Evolutionary conservation across 2,329 filamentous ascomycete species (phyloP).

Genomic region (Fusarium subtropicale): DNA sequence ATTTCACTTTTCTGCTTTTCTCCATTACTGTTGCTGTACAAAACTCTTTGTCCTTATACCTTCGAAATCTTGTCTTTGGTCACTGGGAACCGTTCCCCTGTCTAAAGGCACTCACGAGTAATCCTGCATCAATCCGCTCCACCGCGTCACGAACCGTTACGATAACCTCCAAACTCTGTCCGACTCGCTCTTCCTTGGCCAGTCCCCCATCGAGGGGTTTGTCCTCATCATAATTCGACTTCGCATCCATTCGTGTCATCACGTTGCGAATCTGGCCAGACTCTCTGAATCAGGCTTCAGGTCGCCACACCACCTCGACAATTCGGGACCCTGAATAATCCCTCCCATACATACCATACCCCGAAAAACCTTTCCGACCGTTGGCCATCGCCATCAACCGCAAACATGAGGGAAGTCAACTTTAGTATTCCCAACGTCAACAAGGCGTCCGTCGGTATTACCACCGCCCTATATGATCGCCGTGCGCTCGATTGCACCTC

Average conservation of each 20-base stretch:
- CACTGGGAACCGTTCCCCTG: slow-evolving; percentile 24
- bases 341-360: slow-evolving; percentile 26
- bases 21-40: slow-evolving; percentile 29
- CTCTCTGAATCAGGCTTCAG: slow-evolving; percentile 33
- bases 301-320: slow-evolving; percentile 41
- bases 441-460: slow-evolving; percentile 99
- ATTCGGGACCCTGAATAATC: slow-evolving; percentile 42
- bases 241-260: slow-evolving; percentile 17
- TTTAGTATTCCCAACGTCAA: slow-evolving; percentile 99
- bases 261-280: slow-evolving; percentile 32
- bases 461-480: slow-evolving; percentile 96
- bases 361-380: slow-evolving; percentile 25
- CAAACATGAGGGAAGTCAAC: slow-evolving; percentile 98
- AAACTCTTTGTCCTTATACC: slow-evolving; percentile 27
- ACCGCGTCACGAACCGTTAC: slow-evolving; percentile 44
- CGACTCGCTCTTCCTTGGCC: slow-evolving; percentile 38
- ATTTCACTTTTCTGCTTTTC: slow-evolving; percentile 33
- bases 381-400: slow-evolving; percentile 39
- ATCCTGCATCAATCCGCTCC: slow-evolving; percentile 39
- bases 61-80: slow-evolving; percentile 23
- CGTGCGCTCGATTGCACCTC: slow-evolving; percentile 98
- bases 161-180: slow-evolving; percentile 39
- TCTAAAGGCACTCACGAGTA: slow-evolving; percentile 28
- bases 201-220: slow-evolving; percentile 45
- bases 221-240: slow-evolving; percentile 29